A percentile compares a stretch with the other conserved stretches of the same genome.
These are phyloP conservation scores for Fonsecaea pugnacius DNA, from an alignment of 2,329 filamentous ascomycete species.

Conservation along the genomic window DNA sequence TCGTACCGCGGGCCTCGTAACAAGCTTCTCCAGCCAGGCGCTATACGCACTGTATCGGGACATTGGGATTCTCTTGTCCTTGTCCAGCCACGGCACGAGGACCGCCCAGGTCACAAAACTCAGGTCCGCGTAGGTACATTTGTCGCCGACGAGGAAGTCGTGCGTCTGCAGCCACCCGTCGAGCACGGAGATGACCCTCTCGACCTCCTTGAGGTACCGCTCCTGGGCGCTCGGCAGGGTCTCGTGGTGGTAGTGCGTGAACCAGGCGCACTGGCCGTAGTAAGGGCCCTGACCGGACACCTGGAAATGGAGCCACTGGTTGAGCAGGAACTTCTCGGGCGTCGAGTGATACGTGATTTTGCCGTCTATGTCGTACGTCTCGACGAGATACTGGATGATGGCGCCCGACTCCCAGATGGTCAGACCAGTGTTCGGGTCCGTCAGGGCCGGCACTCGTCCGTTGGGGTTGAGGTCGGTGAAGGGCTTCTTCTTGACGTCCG, in stretches of 20 bases:
- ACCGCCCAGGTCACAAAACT: slow-evolving; percentile 45
- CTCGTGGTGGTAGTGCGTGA: slow-evolving; percentile 48
- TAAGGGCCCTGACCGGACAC: slow-evolving; percentile 55
- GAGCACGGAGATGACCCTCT: slow-evolving; percentile 52
- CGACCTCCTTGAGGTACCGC: slow-evolving; percentile 53
- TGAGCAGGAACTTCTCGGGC: slow-evolving; percentile 46
- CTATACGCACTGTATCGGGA: not conserved
- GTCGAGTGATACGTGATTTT: slow-evolving; percentile 44
- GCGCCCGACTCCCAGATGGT: slow-evolving; percentile 54
- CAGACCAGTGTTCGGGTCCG: slow-evolving; percentile 46
- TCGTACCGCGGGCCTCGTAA: too few species aligned
- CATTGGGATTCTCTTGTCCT: not conserved
- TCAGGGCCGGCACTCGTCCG: slow-evolving; percentile 43
- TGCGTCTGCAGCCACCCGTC: slow-evolving; percentile 44
- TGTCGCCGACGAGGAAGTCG: slow-evolving; percentile 48
- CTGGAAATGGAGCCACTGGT: slow-evolving; percentile 55
- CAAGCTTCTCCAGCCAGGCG: not conserved
- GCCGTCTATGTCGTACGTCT: slow-evolving; percentile 50
- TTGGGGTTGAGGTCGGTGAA: slow-evolving; percentile 30
- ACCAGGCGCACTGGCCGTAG: slow-evolving; percentile 55
- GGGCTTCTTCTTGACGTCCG: slow-evolving; percentile 38
- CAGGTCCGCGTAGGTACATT: slow-evolving; percentile 50
- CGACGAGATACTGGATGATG: slow-evolving; percentile 52
- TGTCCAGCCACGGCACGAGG: slow-evolving; percentile 10
- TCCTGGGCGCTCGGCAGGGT: slow-evolving; percentile 50